Evolutionary conservation across 192 early-diverging fungal species (phyloP), one percentile per base, ranked within the genome.

Genomic region (Coemansia javaensis): DNA sequence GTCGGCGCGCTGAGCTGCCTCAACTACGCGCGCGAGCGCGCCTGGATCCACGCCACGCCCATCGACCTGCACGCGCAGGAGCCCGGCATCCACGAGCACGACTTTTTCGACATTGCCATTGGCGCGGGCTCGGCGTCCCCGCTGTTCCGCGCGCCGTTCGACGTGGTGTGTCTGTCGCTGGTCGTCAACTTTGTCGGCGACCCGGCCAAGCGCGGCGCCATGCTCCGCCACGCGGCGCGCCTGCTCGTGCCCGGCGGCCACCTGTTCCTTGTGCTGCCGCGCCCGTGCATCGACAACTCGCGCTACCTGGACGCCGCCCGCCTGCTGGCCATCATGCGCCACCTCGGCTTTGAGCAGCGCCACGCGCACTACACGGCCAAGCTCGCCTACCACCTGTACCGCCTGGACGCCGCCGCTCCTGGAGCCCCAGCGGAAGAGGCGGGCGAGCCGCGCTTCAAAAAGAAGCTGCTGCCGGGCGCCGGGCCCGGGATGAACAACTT

Each of bases 111-210:
- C 28, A 82, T 72, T 32, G 47, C 44, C 12, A 2, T 3, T 5
- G 14, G 33, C 33, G 5, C 6, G 69, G 75, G 12, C 39, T 51
- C 21, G 49, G 62, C 0, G 69, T 84, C 53, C 5, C 50, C 53
- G n/a, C 27, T 63, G 46, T 70, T 62, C 22, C 9, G 11, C 4
- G 1, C 23, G 21, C 58, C 54, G 4, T 95, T 88, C 61, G 76
- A 95, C 43, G 79, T 89, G 20, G 65, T 95, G 0, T 89, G 86
- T 46, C 71, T 95, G 14, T 85, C 81, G 12, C 56, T 95, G 0
- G 92, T 95, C 0, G 82, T 95, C 36, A 95, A 95, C 60, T 95
- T 95, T 81, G 86, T 90, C 1, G 83, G 83, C 4, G 87, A 91
- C 70, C 77, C 83, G 3, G 60, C 44, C 8, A 68, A 75, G 32